Percentiles rank a stretch among this genome's conserved stretches.
These are phyloP conservation scores for Lentinula lateritia DNA, from an alignment of 768 basidiomycete species.

Conservation along the genomic window DNA sequence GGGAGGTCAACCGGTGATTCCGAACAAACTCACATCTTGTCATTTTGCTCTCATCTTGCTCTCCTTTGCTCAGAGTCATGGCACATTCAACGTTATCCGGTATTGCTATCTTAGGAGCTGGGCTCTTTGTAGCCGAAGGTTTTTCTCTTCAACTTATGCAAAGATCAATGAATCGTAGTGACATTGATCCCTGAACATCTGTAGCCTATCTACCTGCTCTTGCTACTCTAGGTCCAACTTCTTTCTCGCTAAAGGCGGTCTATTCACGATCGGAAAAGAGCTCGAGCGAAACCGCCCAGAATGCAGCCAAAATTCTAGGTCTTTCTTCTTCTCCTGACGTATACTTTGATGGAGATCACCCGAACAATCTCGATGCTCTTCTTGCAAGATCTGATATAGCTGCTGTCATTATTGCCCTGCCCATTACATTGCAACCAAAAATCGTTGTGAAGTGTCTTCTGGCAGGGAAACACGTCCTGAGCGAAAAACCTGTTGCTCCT, in stretches of 20 bases:
- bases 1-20: not conserved
- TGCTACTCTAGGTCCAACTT: conserved; percentile 39
- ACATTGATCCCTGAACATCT: conserved; percentile 10
- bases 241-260: conserved; percentile 53
- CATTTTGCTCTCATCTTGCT: not conserved
- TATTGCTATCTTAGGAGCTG: conserved; percentile 76
- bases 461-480: conserved; percentile 84
- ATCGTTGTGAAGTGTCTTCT: conserved; percentile 58
- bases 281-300: conserved; percentile 44
- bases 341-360: conserved; percentile 50
- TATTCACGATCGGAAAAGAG: conserved; percentile 75
- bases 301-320: conserved; percentile 35
- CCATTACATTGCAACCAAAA: conserved; percentile 69
- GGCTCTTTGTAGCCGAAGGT: conserved; percentile 77
- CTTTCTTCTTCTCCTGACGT: conserved; percentile 37
- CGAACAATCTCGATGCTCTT: conserved; percentile 51
- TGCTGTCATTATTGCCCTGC: conserved; percentile 71
- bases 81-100: conserved; percentile 31
- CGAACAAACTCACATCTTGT: not conserved
- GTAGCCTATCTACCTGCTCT: conserved; percentile 80
- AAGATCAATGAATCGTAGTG: conserved; percentile 12
- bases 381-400: conserved; percentile 64
- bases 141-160: not conserved
- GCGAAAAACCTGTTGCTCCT: conserved; percentile 82
- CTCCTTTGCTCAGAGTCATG: conserved; percentile 2